Conservation (phyloP, 805 yeast genomes). For the Sugiyamaella valdiviana region DNA sequence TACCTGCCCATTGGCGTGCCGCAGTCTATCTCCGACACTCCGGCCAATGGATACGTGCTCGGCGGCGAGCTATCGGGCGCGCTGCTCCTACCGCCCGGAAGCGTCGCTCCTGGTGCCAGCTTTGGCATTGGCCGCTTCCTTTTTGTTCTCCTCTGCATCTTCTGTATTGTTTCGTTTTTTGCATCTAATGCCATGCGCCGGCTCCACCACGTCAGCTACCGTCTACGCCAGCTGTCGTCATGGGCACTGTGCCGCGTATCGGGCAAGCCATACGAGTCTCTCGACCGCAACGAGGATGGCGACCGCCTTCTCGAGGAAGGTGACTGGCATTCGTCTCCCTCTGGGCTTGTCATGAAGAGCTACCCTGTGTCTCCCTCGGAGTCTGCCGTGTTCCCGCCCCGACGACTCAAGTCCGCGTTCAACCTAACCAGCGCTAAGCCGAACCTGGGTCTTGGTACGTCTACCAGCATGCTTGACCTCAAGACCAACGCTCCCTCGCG, state of each 20-base stretch:
- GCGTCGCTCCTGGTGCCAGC: background rate
- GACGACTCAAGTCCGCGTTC: slow-evolving; percentile 7
- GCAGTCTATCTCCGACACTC: slow-evolving; percentile 11
- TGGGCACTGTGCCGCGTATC: background rate
- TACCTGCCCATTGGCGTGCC: slow-evolving; percentile 13
- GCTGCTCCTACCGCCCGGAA: background rate
- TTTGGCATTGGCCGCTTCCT: background rate
- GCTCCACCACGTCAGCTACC: background rate
- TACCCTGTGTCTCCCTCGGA: slow-evolving; percentile 7
- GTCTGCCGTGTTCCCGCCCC: slow-evolving; percentile 3
- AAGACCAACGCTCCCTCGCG: slow-evolving; percentile 15
- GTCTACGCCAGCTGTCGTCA: background rate
- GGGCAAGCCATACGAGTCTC: background rate
- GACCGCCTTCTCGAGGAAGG: slow-evolving; percentile 16
- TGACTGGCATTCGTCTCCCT: background rate
- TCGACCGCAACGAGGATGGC: background rate
- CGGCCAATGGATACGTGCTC: slow-evolving; percentile 3
- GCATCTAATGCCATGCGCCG: slow-evolving; percentile 1
- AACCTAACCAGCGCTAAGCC: background rate
- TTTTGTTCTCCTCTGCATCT: slow-evolving; percentile 5
- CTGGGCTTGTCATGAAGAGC: slow-evolving; percentile 5
- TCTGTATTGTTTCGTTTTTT: background rate
- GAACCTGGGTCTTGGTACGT: slow-evolving; percentile 12
- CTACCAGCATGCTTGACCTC: slow-evolving; percentile 21
- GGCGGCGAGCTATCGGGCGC: slow-evolving; percentile 24